phyloP scores from a whole-genome alignment of 75 land plant species.

The Isoetes taiwanensis region DNA sequence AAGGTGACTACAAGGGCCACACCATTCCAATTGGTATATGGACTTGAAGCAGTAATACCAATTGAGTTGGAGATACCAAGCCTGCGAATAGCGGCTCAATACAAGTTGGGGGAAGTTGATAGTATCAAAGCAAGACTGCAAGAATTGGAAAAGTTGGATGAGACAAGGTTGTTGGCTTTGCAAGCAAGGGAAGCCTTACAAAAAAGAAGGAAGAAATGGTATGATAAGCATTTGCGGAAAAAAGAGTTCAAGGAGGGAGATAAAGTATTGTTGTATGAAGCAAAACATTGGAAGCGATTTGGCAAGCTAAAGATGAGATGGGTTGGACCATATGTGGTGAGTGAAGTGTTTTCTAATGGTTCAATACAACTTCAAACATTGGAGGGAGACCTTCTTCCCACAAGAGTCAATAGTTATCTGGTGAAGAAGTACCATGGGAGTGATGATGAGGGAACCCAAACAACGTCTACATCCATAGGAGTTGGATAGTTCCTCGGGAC shows the following conservation, averaged over 20 bases:
- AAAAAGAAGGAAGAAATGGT: background rate
- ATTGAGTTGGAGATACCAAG: too few relatives aligned
- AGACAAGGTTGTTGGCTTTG: background rate
- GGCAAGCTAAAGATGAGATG: conserved; percentile 4
- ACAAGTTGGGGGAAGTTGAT: background rate
- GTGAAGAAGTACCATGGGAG: too few relatives aligned
- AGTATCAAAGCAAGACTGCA: background rate
- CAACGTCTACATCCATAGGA: too few relatives aligned
- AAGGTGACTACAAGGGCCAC: background rate
- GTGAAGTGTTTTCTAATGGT: too few relatives aligned
- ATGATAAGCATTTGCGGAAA: conserved; percentile 5
- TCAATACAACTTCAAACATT: too few relatives aligned
- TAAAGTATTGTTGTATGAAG: background rate
- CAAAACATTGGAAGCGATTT: background rate
- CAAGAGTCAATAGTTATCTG: too few relatives aligned
- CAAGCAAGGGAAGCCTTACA: background rate
- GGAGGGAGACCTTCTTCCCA: too few relatives aligned
- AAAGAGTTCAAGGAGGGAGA: too few relatives aligned
- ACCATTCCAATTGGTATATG: background rate
- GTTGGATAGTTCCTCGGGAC: too few relatives aligned
- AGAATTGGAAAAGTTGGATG: background rate
- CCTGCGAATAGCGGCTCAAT: background rate
- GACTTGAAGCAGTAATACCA: too few relatives aligned
- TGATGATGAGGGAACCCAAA: too few relatives aligned
- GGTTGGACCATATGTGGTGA: conserved; percentile 3